Evolutionary conservation across 1,284 basidiomycete genomes (phyloP).

Genomic region (Ustilago hordei): DNA sequence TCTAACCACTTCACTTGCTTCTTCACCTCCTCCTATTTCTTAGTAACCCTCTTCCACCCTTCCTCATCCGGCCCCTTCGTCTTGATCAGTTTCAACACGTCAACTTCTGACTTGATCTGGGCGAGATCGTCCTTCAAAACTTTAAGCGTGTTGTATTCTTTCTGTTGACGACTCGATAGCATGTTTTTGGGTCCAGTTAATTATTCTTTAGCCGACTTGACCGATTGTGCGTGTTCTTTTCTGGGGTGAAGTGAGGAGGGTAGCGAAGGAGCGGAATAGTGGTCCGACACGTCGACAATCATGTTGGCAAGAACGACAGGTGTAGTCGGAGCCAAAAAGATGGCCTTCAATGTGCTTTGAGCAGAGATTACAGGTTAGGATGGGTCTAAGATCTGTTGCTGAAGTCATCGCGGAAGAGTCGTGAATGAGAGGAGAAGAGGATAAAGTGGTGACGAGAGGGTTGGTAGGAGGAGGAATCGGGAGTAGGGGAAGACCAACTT

Average conservation of each 20-base stretch:
- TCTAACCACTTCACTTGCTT: neutral
- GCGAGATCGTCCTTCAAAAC: slow-evolving; percentile 11
- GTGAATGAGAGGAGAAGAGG: neutral
- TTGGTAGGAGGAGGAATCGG: neutral
- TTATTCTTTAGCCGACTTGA: slow-evolving; percentile 14
- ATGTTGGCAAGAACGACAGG: slow-evolving; percentile 11
- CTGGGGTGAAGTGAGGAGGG: neutral
- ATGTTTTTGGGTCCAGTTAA: slow-evolving; percentile 11
- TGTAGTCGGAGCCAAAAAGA: slow-evolving; percentile 6
- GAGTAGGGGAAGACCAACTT: neutral
- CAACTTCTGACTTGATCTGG: slow-evolving; percentile 4
- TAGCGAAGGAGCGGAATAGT: neutral
- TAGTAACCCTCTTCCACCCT: neutral
- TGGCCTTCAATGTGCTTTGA: slow-evolving; percentile 5
- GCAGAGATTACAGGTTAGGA: slow-evolving; percentile 11
- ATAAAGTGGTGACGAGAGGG: neutral
- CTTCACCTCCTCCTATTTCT: neutral
- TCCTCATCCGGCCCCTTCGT: neutral
- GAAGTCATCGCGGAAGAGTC: neutral
- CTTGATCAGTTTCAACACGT: neutral
- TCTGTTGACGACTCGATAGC: slow-evolving; percentile 10
- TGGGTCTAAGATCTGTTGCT: neutral
- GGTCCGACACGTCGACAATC: slow-evolving; percentile 16
- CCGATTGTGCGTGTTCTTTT: slow-evolving; percentile 3
- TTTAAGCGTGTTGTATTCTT: slow-evolving; percentile 8